A percentile compares a stretch with the other conserved stretches of the same genome.
Evolutionary conservation across 805 yeast genomes (phyloP).

Genomic region (Vanderwaltozyma yarrowii): DNA sequence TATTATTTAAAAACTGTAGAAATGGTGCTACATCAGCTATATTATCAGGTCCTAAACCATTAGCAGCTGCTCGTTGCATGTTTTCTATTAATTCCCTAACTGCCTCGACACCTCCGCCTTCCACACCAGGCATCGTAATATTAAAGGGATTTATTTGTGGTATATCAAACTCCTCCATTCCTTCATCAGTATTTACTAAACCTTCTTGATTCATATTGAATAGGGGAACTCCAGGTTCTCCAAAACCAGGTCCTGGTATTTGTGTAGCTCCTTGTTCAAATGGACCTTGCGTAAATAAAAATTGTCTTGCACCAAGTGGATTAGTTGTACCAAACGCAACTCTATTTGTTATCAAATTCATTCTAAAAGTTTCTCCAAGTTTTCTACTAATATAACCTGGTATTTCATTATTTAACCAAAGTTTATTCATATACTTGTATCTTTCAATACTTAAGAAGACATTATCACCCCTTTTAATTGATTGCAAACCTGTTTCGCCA

Average conservation of each 20-base stretch:
- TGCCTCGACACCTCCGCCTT: not conserved
- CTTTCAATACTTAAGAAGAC: conserved; percentile 47
- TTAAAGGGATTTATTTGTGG: no score
- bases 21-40: conserved; percentile 2
- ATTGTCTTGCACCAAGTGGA: conserved; percentile 2
- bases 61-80: conserved; percentile 10
- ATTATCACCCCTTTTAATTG: conserved; percentile 42
- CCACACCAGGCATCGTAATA: no score
- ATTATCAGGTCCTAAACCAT: not conserved
- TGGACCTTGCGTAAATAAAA: no score
- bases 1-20: conserved; percentile 4
- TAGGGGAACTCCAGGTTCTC: no score
- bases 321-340: conserved; percentile 12
- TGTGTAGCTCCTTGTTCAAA: no score
- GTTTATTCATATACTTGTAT: conserved; percentile 43
- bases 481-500: conserved; percentile 58
- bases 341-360: conserved; percentile 13
- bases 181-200: no score
- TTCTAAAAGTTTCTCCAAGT: conserved; percentile 26
- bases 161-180: no score
- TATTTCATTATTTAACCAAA: conserved; percentile 53
- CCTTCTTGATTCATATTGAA: no score
- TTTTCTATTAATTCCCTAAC: conserved; percentile 12
- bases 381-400: conserved; percentile 36
- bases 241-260: no score